These are phyloP conservation scores for Suillus clintonianus DNA, from an alignment of 768 basidiomycete genomes.

Conservation along the genomic window DNA sequence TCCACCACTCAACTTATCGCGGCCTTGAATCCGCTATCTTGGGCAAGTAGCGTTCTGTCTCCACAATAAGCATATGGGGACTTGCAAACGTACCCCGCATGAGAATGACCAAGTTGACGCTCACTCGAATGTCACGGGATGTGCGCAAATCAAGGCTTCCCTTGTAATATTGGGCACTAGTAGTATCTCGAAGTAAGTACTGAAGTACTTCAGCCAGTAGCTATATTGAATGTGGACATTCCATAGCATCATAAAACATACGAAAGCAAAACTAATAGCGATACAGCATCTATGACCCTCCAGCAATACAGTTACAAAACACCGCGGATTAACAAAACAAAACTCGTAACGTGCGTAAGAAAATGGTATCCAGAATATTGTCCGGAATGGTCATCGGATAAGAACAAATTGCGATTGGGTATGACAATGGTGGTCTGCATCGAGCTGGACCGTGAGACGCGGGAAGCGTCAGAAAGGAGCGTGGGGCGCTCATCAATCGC, in stretches of 20 bases:
- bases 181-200: neutral
- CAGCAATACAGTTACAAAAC: slow-evolving; percentile 18
- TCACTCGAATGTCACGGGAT: neutral
- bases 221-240: neutral
- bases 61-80: neutral
- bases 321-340: neutral
- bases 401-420: neutral
- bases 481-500: neutral
- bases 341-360: neutral
- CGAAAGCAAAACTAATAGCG: slow-evolving; percentile 8
- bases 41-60: too few species aligned
- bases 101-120: neutral
- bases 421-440: neutral
- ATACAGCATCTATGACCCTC: slow-evolving; percentile 28
- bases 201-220: neutral
- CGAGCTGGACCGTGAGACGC: neutral
- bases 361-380: slow-evolving; percentile 3
- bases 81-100: neutral
- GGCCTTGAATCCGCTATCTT: too few species aligned
- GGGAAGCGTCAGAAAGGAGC: neutral
- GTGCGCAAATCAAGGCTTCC: neutral
- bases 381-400: slow-evolving; percentile 10
- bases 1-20: neutral
- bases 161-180: neutral
- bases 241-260: neutral